These are phyloP conservation scores for Madurella mycetomatis DNA, from an alignment of 2,329 filamentous ascomycete genomes.

Conservation along the genomic window DNA sequence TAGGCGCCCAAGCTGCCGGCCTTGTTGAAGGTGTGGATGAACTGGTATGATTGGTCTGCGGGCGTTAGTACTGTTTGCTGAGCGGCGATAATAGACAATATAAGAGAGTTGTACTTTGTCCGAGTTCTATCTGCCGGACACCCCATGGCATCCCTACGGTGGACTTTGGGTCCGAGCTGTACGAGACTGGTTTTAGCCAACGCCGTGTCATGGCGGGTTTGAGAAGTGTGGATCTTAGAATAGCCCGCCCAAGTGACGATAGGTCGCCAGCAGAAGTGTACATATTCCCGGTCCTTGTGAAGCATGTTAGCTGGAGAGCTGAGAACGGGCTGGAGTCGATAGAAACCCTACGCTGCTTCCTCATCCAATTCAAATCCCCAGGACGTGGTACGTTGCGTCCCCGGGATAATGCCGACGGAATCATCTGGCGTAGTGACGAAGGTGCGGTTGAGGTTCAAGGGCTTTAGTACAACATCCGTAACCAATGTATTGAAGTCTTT, in stretches of 20 bases:
- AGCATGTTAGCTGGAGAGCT: background rate
- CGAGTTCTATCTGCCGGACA: constrained; percentile 28
- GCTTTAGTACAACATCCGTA: constrained; percentile 30
- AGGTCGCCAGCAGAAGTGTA: constrained; percentile 32
- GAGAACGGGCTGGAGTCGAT: no score
- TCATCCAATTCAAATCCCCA: constrained; percentile 33
- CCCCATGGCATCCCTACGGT: constrained; percentile 33
- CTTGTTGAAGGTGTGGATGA: constrained; percentile 34
- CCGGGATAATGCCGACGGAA: constrained; percentile 34
- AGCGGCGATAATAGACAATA: background rate
- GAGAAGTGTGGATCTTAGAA: constrained; percentile 31
- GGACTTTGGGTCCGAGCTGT: constrained; percentile 30
- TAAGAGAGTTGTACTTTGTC: constrained; percentile 14
- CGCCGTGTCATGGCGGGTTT: constrained; percentile 30
- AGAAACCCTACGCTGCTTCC: constrained; percentile 28
- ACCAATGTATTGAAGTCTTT: constrained; percentile 31
- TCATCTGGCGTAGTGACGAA: constrained; percentile 31
- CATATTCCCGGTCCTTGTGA: constrained; percentile 31
- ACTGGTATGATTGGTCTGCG: constrained; percentile 24
- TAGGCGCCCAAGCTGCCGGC: constrained; percentile 32
- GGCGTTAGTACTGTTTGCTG: background rate
- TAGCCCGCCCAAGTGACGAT: constrained; percentile 29
- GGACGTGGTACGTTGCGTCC: constrained; percentile 26
- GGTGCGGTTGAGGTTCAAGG: constrained; percentile 32
- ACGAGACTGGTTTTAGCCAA: constrained; percentile 32